phyloP scores from a whole-genome alignment of 768 basidiomycete genomes.

The Pulveroboletus frians region DNA sequence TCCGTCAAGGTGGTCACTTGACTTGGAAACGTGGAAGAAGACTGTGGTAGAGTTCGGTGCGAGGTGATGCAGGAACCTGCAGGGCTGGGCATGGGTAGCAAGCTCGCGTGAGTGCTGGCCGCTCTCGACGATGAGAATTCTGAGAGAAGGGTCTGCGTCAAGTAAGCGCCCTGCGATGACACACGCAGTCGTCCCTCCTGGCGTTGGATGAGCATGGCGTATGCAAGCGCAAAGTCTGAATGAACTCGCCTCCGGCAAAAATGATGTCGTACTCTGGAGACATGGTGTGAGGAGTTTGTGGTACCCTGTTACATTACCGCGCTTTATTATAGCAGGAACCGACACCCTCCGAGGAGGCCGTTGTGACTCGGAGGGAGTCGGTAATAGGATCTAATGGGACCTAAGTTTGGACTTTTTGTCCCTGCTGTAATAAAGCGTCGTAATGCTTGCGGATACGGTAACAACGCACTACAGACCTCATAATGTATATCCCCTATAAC shows the following conservation, averaged over 20 bases:
- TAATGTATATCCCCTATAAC: too few species aligned
- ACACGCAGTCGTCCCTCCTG: conserved; percentile 50
- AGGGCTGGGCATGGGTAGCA: conserved; percentile 49
- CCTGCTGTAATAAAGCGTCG: too few species aligned
- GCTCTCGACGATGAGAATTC: conserved; percentile 43
- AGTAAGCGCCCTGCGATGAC: conserved; percentile 50
- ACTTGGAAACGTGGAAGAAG: conserved; percentile 35
- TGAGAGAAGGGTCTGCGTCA: conserved; percentile 40
- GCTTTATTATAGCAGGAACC: too few species aligned
- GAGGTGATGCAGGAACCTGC: conserved; percentile 42
- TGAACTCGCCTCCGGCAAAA: conserved; percentile 47
- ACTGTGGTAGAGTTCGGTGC: conserved; percentile 37
- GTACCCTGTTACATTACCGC: too few species aligned
- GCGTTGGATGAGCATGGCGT: not conserved
- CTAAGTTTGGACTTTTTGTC: too few species aligned
- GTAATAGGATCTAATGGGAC: too few species aligned
- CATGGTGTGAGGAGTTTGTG: not conserved
- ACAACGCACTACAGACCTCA: too few species aligned
- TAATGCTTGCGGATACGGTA: too few species aligned
- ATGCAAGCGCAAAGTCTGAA: not conserved
- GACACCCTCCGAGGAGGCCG: too few species aligned
- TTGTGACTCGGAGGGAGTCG: too few species aligned
- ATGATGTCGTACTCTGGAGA: conserved; percentile 42
- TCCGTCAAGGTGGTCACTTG: conserved; percentile 41
- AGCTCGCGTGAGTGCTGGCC: conserved; percentile 48